Base-by-base conservation (phyloP, 306 rosid species). In the Coriaria nepalensis region DNA sequence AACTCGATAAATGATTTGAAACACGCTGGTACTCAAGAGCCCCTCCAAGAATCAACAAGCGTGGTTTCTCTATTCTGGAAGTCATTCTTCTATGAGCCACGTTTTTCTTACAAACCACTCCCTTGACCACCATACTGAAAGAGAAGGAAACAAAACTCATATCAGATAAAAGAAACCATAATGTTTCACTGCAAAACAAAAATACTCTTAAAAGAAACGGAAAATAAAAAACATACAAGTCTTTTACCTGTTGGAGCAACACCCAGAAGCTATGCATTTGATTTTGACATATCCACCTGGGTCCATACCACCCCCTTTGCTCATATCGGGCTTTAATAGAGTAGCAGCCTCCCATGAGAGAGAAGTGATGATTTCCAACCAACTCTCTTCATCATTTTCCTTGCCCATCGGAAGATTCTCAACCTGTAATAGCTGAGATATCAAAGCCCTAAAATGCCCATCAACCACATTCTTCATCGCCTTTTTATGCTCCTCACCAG, bases 1-100 rank as follows among this genome's bases (percentile, higher is more conserved):
- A 82, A 79, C 98, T 85, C 9, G 98, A 92, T 49, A 85, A 67
- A 65, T 62, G 81, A 61, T 77, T 82, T 47, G 87, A 57, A 48
- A 92, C 92, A 42, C 96, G 82, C 67, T 92, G 98, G 73, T 92
- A 92, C 73, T 92, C 98, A 47, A 92, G 95, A 67, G 98, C 98
- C 45, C 98, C 98, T 58, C 92, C 87, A 65, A 92, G 94, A 65
- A 92, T 70, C 72, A 92, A 65, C 10, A 92, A 0, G 50, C 94
- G 94, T 56, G 98, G 75, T 61, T 68, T 92, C 58, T 78, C 73
- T 42, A 77, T 73, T 73, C 75, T 86, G 59, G 93, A 71, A 6
- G 80, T 52, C 98, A 85, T 85, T 67, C 98, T 67, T 39, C 94
- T 74, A 59, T 92, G 98, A 57, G 96, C 94, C 74, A 92, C 94